These are phyloP conservation scores for Blastobotrys persicus DNA, from an alignment of 1,139 yeast genomes.

Conservation along the genomic window DNA sequence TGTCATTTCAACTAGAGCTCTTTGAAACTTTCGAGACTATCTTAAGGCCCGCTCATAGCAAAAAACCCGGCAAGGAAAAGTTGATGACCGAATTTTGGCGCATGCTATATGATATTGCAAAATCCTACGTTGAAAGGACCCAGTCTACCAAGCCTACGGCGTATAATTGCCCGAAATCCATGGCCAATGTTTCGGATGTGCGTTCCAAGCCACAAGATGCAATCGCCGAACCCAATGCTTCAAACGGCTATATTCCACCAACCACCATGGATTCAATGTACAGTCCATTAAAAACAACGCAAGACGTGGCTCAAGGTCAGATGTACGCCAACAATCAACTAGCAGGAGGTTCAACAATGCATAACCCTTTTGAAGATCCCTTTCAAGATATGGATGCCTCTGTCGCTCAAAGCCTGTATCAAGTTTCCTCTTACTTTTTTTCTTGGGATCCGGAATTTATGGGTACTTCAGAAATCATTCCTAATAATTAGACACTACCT, in stretches of 20 bases:
- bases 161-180: background rate
- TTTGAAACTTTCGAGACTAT: slow-evolving; percentile 10
- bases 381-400: slow-evolving; percentile 14
- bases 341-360: background rate
- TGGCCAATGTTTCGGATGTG: background rate
- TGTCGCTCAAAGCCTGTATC: slow-evolving; percentile 25
- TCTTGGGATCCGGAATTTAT: slow-evolving; percentile 25
- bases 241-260: background rate
- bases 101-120: slow-evolving; percentile 18
- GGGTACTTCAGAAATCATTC: background rate
- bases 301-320: background rate
- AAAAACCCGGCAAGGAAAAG: background rate
- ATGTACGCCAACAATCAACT: background rate
- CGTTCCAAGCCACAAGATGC: background rate
- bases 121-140: slow-evolving; percentile 18
- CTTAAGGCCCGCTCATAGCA: background rate
- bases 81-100: slow-evolving; percentile 22
- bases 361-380: slow-evolving; percentile 4
- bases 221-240: background rate
- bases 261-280: background rate
- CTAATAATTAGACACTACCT: background rate
- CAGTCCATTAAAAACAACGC: background rate
- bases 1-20: slow-evolving; percentile 20
- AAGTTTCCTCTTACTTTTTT: slow-evolving; percentile 24
- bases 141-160: background rate